These are phyloP conservation scores for Geotrichum carabidarum DNA, from an alignment of 1,139 yeast genomes.

Conservation along the genomic window DNA sequence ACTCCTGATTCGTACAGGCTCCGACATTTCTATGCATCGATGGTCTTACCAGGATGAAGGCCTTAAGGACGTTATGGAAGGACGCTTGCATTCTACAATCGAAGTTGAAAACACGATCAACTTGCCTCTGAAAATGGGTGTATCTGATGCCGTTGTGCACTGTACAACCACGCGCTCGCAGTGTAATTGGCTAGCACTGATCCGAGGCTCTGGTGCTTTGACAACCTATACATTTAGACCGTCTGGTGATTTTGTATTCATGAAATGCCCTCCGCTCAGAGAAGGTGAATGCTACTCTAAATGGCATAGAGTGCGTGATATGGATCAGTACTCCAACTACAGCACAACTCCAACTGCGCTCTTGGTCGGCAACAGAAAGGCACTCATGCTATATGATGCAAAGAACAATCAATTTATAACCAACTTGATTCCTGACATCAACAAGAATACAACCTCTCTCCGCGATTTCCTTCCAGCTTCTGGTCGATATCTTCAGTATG, in stretches of 20 bases:
- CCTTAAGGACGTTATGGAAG: neutral
- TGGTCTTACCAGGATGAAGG: constrained; percentile 8
- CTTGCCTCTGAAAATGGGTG: constrained; percentile 11
- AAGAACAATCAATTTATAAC: constrained; percentile 5
- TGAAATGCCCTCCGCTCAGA: constrained; percentile 15
- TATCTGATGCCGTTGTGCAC: constrained; percentile 11
- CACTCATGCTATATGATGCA: constrained; percentile 9
- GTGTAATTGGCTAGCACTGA: constrained; percentile 10
- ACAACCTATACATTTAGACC: constrained; percentile 1
- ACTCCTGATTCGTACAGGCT: constrained; percentile 10
- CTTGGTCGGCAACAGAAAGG: constrained; percentile 16
- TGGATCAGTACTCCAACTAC: neutral
- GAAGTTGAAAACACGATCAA: constrained; percentile 1
- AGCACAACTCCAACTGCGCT: constrained; percentile 1
- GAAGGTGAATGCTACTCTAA: constrained; percentile 8
- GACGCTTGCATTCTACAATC: neutral
- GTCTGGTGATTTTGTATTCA: neutral
- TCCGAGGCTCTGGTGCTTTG: constrained; percentile 16
- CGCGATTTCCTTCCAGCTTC: constrained; percentile 18
- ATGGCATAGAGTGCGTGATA: constrained; percentile 14
- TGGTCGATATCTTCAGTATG: constrained; percentile 1
- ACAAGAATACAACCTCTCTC: constrained; percentile 4
- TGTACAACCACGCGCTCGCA: constrained; percentile 4
- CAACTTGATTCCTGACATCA: constrained; percentile 10
- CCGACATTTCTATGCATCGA: constrained; percentile 11